These are phyloP conservation scores for Ustilago crameri DNA, from an alignment of 1,284 basidiomycete genomes.

Conservation along the genomic window DNA sequence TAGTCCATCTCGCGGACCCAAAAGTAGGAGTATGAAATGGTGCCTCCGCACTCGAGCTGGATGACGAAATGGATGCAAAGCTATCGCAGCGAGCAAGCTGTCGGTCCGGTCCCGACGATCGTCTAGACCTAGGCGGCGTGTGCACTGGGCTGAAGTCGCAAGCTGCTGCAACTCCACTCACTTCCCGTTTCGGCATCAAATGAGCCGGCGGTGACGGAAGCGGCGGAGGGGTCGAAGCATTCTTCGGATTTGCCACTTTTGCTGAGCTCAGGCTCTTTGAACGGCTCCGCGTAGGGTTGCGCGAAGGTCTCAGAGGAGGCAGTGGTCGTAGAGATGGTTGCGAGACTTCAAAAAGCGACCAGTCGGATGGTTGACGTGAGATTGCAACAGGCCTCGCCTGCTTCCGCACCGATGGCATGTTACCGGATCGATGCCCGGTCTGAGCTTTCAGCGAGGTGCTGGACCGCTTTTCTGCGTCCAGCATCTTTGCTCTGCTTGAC, in stretches of 20 bases:
- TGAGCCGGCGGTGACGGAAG: conserved; percentile 7
- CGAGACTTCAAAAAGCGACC: conserved; percentile 4
- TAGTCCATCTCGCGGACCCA: conserved; percentile 10
- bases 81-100: conserved; percentile 14
- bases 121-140: conserved; percentile 22
- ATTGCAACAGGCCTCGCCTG: too few species aligned
- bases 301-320: conserved; percentile 28
- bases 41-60: conserved; percentile 4
- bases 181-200: background rate
- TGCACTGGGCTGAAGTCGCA: too few species aligned
- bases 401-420: too few species aligned
- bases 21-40: conserved; percentile 39
- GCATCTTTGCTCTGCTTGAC: too few species aligned
- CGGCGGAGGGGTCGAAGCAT: conserved; percentile 7
- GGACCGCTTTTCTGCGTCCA: too few species aligned
- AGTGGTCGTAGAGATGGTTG: conserved; percentile 11
- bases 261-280: conserved; percentile 26
- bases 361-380: too few species aligned
- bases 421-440: too few species aligned
- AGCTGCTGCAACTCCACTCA: conserved; percentile 4
- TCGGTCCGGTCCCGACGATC: conserved; percentile 1
- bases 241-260: too few species aligned
- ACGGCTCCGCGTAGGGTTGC: conserved; percentile 22
- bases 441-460: too few species aligned
- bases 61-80: conserved; percentile 13